These are phyloP conservation scores for Saturnispora quitensis DNA, from an alignment of 805 yeast species.

Conservation along the genomic window DNA sequence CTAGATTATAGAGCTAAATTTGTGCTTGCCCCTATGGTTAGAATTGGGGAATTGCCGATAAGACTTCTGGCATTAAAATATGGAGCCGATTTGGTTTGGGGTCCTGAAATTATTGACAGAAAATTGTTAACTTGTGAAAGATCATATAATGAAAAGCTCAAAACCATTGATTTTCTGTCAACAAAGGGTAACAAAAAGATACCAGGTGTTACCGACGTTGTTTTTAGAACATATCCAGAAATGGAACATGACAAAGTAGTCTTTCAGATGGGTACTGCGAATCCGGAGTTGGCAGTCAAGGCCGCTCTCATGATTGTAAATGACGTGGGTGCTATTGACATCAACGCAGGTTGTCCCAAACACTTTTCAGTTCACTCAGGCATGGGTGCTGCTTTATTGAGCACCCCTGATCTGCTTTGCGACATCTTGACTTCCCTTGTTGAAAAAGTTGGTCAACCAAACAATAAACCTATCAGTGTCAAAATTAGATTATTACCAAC, in stretches of 20 bases:
- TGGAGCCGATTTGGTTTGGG: constrained; percentile 96
- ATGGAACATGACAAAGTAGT: constrained; percentile 60
- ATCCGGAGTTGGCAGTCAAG: constrained; percentile 74
- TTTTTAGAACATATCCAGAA: constrained; percentile 61
- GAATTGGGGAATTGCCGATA: constrained; percentile 91
- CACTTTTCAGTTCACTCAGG: constrained; percentile 92
- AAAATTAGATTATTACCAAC: constrained; percentile 75
- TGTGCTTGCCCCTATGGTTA: constrained; percentile 93
- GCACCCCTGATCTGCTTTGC: constrained; percentile 72
- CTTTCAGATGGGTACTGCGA: constrained; percentile 86
- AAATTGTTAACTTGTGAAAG: constrained; percentile 68
- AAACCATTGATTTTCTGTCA: constrained; percentile 51
- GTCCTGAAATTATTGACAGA: constrained; percentile 88
- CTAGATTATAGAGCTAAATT: constrained; percentile 66
- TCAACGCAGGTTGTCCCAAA: constrained; percentile 96
- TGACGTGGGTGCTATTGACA: constrained; percentile 89
- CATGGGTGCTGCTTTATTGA: constrained; percentile 91
- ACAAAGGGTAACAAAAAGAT: constrained; percentile 32
- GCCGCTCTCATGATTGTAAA: constrained; percentile 75
- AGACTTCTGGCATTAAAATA: constrained; percentile 67
- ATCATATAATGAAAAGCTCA: constrained; percentile 42
- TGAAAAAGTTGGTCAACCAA: constrained; percentile 68
- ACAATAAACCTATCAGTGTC: constrained; percentile 75
- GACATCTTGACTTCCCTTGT: constrained; percentile 63
- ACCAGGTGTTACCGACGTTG: constrained; percentile 42